A percentile compares a stretch with the other conserved stretches of the same genome.
These are phyloP conservation scores for Lolium multiflorum DNA, from an alignment of 176 grass and related monocot species.

Conservation along the genomic window DNA sequence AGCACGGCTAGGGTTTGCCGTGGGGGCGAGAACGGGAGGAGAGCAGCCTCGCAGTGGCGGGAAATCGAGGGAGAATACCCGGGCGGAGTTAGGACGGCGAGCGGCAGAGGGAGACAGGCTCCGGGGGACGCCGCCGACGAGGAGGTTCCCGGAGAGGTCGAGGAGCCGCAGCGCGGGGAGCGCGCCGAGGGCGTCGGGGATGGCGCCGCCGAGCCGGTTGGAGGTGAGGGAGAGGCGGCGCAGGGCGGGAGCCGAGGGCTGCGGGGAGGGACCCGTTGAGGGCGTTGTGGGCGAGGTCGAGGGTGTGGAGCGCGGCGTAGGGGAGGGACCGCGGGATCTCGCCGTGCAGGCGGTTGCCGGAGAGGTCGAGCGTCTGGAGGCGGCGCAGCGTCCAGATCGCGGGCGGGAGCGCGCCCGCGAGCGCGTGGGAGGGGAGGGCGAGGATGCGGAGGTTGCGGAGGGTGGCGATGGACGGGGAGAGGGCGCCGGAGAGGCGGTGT, in stretches of 20 bases:
- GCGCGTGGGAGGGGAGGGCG: conserved; percentile 57
- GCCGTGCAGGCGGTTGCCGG: conserved; percentile 66
- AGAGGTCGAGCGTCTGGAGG: conserved; percentile 65
- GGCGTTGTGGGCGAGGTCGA: conserved; percentile 83
- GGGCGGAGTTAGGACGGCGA: no score
- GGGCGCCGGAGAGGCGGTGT: conserved; percentile 54
- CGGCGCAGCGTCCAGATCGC: conserved; percentile 64
- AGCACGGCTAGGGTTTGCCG: no score
- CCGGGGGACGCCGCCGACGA: conserved; percentile 75
- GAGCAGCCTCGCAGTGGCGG: no score
- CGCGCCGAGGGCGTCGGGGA: not conserved
- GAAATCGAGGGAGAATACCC: no score
- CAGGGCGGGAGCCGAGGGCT: conserved; percentile 42
- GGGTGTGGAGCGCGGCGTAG: conserved; percentile 59
- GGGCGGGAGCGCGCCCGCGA: conserved; percentile 55
- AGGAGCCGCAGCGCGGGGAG: conserved; percentile 60
- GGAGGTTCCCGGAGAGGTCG: conserved; percentile 81
- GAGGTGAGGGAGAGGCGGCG: conserved; percentile 65
- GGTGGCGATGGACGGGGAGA: conserved; percentile 64
- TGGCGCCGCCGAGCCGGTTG: conserved; percentile 69
- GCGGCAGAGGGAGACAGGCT: conserved; percentile 28
- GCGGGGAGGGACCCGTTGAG: conserved; percentile 79
- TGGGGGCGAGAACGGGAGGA: no score
- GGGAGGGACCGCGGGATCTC: conserved; percentile 72
- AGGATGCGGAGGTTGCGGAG: conserved; percentile 63